A percentile compares a stretch with the other conserved stretches of the same genome.
phyloP scores from a whole-genome alignment of 2,329 filamentous ascomycete genomes.

The Epicoccum nigrum region DNA sequence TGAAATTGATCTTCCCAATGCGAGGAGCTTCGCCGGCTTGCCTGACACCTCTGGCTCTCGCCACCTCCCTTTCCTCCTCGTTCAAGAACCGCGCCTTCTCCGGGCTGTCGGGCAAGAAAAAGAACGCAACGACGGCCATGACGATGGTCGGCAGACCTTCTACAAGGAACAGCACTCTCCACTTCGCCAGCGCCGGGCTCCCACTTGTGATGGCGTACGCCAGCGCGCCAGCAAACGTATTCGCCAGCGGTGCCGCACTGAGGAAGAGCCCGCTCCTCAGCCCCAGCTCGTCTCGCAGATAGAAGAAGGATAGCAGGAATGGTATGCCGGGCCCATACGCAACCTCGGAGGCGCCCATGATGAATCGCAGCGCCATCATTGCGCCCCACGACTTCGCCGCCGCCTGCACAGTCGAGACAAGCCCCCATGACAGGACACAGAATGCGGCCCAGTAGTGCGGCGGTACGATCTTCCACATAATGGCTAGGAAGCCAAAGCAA shows the following conservation, averaged over 20 bases:
- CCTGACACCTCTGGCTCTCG: constrained; percentile 35
- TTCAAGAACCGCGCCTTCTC: constrained; percentile 51
- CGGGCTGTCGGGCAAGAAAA: constrained; percentile 54
- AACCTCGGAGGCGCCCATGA: constrained; percentile 52
- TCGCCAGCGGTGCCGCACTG: constrained; percentile 69
- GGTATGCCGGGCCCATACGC: constrained; percentile 54
- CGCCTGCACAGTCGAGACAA: constrained; percentile 42
- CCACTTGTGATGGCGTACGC: constrained; percentile 63
- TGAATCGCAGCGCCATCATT: constrained; percentile 45
- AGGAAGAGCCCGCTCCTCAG: constrained; percentile 62
- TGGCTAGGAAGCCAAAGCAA: constrained; percentile 42
- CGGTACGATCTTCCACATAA: constrained; percentile 48
- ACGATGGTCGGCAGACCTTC: constrained; percentile 53
- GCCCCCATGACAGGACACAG: constrained; percentile 45
- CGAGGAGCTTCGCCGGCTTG: constrained; percentile 39
- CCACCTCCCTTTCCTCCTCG: constrained; percentile 49
- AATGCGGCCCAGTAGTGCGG: constrained; percentile 46
- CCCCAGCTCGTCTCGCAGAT: constrained; percentile 62
- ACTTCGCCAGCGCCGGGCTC: constrained; percentile 61
- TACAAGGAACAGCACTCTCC: constrained; percentile 63
- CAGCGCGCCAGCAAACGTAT: constrained; percentile 75
- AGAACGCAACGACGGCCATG: constrained; percentile 51
- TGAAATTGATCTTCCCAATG: constrained; percentile 37
- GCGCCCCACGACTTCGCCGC: constrained; percentile 38
- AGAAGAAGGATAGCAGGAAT: constrained; percentile 64